Evolutionary conservation across 768 basidiomycete species (phyloP).

Genomic region (Exsudoporus frostii): DNA sequence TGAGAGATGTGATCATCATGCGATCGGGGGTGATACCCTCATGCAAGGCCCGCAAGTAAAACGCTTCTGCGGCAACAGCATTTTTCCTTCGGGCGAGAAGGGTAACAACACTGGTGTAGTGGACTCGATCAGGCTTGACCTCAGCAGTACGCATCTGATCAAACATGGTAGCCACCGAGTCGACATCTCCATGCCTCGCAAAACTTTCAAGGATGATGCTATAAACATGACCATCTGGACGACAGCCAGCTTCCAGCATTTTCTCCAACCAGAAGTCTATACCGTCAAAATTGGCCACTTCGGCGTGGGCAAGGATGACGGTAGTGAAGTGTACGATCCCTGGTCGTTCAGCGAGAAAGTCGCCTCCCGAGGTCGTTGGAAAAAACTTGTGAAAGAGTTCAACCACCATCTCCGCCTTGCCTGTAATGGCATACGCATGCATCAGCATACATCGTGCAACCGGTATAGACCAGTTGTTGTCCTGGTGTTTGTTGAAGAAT

Average conservation of each 20-base stretch:
- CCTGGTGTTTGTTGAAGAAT: conserved; percentile 39
- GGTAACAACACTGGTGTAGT: conserved; percentile 69
- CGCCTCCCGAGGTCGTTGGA: conserved; percentile 33
- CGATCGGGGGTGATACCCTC: conserved; percentile 64
- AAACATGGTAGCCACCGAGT: conserved; percentile 47
- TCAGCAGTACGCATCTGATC: conserved; percentile 58
- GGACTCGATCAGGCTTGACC: conserved; percentile 43
- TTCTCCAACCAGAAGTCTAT: conserved; percentile 53
- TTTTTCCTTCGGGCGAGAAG: conserved; percentile 63
- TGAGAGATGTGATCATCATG: conserved; percentile 63
- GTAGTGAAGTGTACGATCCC: conserved; percentile 50
- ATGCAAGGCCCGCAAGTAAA: conserved; percentile 61
- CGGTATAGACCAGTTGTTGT: conserved; percentile 23
- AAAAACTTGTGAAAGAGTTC: conserved; percentile 57
- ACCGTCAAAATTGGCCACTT: conserved; percentile 43
- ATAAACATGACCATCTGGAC: conserved; percentile 56
- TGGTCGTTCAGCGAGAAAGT: conserved; percentile 36
- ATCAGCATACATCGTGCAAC: conserved; percentile 46
- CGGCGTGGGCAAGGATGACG: conserved; percentile 54
- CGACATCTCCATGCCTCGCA: conserved; percentile 51
- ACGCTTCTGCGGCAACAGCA: conserved; percentile 57
- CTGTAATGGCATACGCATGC: conserved; percentile 51
- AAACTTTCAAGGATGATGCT: conserved; percentile 60
- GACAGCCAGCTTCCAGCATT: conserved; percentile 46
- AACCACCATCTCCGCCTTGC: conserved; percentile 39